These are phyloP conservation scores for Circinella minor DNA, from an alignment of 371 early-diverging fungal genomes.

Conservation along the genomic window DNA sequence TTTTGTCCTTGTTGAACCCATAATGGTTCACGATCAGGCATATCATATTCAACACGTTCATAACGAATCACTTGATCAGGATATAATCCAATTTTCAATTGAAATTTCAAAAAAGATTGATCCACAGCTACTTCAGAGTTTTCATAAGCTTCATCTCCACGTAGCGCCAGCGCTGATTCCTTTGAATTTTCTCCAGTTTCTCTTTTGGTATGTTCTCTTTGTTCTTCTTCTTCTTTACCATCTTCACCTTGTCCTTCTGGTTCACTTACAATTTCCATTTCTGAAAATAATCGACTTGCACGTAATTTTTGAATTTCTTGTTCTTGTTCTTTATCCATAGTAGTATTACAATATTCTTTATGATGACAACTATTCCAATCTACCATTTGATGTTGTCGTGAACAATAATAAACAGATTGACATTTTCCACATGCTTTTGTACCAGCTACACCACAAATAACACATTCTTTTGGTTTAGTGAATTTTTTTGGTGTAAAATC, in stretches of 20 bases:
- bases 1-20: constrained; percentile 78
- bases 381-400: constrained; percentile 80
- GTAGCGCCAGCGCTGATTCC: constrained; percentile 48
- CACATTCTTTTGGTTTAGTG: constrained; percentile 38
- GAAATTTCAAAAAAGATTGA: constrained; percentile 87
- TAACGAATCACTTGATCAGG: constrained; percentile 92
- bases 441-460: constrained; percentile 81
- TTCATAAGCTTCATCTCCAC: constrained; percentile 75
- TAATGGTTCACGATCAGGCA: constrained; percentile 69
- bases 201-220: constrained; percentile 41
- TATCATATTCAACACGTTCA: constrained; percentile 72
- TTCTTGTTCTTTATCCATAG: constrained; percentile 5
- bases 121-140: constrained; percentile 90
- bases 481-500: constrained; percentile 40
- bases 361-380: constrained; percentile 86
- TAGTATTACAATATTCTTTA: constrained; percentile 65
- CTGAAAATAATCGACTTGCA: constrained; percentile 57
- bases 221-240: constrained; percentile 55
- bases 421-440: constrained; percentile 84
- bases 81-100: constrained; percentile 76
- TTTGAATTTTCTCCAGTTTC: constrained; percentile 20
- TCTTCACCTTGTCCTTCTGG: constrained; percentile 61
- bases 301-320: constrained; percentile 33
- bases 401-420: constrained; percentile 76
- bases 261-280: constrained; percentile 79